Evolutionary conservation across 805 yeast genomes (phyloP), one percentile per base, ranked within the genome.

Genomic region (Sugiyamaella lignohabitans): DNA sequence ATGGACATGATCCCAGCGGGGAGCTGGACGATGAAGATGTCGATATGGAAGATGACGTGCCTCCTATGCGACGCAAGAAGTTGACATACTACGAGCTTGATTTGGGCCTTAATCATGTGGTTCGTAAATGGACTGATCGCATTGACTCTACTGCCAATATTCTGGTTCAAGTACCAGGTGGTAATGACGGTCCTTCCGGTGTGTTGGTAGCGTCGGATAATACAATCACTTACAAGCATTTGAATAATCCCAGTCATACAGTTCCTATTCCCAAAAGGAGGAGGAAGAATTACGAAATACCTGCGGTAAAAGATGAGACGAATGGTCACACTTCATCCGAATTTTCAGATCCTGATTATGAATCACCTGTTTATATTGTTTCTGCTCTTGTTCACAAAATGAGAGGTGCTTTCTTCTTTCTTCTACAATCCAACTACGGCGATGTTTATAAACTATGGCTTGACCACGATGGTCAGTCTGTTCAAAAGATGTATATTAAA

Each of bases 61-160:
- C 21, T 14, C 2, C 22, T 38, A 21, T 22, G 5, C 3, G 17
- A n/a, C 45, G 16, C 47, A 71, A 66, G 42, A 53, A 58, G 23
- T 67, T 91, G 44, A 74, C 78, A 2, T 84, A 77, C 60, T 91
- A 91, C 65, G 91, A 87, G 58, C 66, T 89, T 21, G 97, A 93
- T 61, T 72, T 86, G 36, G 96, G 97, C 1, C 67, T 91, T 40
- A 89, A 89, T 58, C 84, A 83, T 59, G 75, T 89, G 1, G 71
- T 84, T 1, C 75, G 73, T 47, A 72, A 71, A 53, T 72, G 65
- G 64, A 59, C 74, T n/a, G 72, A 62, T 37, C 59, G 51, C 5
- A 63, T 78, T 1, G 58, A 64, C 1, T 53, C 53, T 20, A 49
- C 72, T 1, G 68, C 89, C 1, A 76, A 72, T 51, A 68, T 74